These are phyloP conservation scores for Metschnikowia kofuensis DNA, from an alignment of 805 yeast genomes.

Conservation along the genomic window DNA sequence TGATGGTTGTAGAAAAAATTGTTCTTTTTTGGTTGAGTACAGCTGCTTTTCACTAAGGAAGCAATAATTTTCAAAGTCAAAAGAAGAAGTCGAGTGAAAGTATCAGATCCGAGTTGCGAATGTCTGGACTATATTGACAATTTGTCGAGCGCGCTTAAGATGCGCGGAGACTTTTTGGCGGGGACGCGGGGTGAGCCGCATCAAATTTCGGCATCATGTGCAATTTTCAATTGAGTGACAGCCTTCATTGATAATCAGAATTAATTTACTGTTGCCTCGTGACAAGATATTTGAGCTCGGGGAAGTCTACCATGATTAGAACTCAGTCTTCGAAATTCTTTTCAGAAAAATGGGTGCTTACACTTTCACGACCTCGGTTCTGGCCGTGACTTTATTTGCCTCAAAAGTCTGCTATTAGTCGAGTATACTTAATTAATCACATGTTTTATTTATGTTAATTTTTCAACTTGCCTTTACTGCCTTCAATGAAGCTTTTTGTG, in stretches of 20 bases:
- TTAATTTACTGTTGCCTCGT: too few relatives aligned
- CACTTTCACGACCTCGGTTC: too few relatives aligned
- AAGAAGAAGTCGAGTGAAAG: too few relatives aligned
- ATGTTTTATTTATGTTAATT: neutral
- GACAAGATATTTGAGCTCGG: too few relatives aligned
- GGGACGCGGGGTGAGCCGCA: constrained; percentile 1
- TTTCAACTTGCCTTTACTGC: neutral
- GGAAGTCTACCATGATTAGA: too few relatives aligned
- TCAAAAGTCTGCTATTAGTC: neutral
- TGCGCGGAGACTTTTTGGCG: neutral
- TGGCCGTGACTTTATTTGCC: too few relatives aligned
- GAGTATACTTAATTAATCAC: neutral
- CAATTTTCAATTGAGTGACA: neutral
- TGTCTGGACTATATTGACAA: neutral
- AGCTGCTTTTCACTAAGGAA: too few relatives aligned
- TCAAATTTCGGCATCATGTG: constrained; percentile 1
- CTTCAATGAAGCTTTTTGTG: constrained; percentile 11
- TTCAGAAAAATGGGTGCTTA: too few relatives aligned
- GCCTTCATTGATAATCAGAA: too few relatives aligned
- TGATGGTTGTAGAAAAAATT: too few relatives aligned
- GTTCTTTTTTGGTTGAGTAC: neutral
- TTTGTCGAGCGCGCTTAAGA: neutral
- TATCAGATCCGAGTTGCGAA: neutral
- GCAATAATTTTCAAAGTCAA: too few relatives aligned
- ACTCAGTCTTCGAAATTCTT: too few relatives aligned